These are phyloP conservation scores for Gnomoniopsis sp. DNA, from an alignment of 2,329 filamentous ascomycete genomes.

Conservation along the genomic window DNA sequence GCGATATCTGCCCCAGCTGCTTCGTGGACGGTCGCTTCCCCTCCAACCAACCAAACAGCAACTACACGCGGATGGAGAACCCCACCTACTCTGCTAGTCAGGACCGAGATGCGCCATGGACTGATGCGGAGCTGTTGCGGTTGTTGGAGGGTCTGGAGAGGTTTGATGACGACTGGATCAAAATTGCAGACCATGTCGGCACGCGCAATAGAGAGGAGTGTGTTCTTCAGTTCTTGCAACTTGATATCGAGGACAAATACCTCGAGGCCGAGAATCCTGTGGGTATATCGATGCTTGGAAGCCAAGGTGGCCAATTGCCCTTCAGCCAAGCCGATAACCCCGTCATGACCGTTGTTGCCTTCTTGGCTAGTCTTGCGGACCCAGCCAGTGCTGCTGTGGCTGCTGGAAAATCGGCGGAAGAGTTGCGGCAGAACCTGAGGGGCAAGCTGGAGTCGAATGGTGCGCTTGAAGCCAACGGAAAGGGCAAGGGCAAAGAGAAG, in stretches of 20 bases:
- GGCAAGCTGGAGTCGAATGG: conserved; percentile 66
- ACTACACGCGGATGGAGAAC: conserved; percentile 89
- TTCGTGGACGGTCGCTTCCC: conserved; percentile 83
- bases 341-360: conserved; percentile 92
- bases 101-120: conserved; percentile 86
- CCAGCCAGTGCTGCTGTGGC: conserved; percentile 87
- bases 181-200: conserved; percentile 87
- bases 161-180: conserved; percentile 94
- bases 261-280: conserved; percentile 71
- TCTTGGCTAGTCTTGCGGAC: conserved; percentile 86
- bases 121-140: conserved; percentile 82
- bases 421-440: conserved; percentile 76
- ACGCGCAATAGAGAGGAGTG: conserved; percentile 93
- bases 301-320: conserved; percentile 75
- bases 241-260: conserved; percentile 98
- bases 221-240: conserved; percentile 90
- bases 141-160: conserved; percentile 87
- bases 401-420: conserved; percentile 80
- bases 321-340: conserved; percentile 94
- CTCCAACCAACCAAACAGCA: conserved; percentile 69
- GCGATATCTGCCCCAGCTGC: conserved; percentile 89
- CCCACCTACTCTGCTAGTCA: conserved; percentile 73
- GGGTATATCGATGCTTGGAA: conserved; percentile 64
- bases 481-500: conserved; percentile 55
- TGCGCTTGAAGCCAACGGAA: conserved; percentile 41